These are phyloP conservation scores for Fusarium subglutinans DNA, from an alignment of 2,329 filamentous ascomycete species.

Conservation along the genomic window DNA sequence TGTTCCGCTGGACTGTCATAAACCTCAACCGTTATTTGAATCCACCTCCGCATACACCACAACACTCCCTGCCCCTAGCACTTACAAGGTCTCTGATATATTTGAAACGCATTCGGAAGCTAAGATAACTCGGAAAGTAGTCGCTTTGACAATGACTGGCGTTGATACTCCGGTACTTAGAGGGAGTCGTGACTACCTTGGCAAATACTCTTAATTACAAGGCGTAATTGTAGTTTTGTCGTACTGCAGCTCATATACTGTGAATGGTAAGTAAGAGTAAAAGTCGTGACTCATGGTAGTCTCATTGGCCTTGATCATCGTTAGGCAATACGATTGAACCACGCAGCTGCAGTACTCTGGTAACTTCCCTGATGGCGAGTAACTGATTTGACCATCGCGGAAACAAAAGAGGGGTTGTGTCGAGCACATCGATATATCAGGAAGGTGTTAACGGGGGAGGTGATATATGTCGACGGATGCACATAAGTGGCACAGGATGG, in stretches of 20 bases:
- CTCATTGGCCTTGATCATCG: background rate
- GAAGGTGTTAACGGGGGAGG: background rate
- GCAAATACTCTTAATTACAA: accelerated
- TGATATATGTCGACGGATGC: background rate
- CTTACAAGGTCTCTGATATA: accelerated
- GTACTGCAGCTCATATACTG: background rate
- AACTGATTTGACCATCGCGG: accelerated
- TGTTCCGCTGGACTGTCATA: accelerated
- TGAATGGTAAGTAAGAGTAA: accelerated
- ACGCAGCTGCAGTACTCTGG: accelerated
- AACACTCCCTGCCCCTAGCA: accelerated
- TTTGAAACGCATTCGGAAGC: accelerated
- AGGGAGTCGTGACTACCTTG: accelerated
- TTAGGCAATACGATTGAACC: accelerated
- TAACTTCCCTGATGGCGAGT: background rate
- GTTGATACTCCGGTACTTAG: accelerated
- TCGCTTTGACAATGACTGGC: accelerated
- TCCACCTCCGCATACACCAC: accelerated
- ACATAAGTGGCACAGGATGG: background rate
- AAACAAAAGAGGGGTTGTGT: background rate
- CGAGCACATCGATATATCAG: background rate
- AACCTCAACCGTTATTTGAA: accelerated
- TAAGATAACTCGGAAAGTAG: accelerated
- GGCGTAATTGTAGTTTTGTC: accelerated
- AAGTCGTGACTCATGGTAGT: background rate